These are phyloP conservation scores for Hypomyces perniciosus DNA, from an alignment of 2,329 filamentous ascomycete species.

Conservation along the genomic window DNA sequence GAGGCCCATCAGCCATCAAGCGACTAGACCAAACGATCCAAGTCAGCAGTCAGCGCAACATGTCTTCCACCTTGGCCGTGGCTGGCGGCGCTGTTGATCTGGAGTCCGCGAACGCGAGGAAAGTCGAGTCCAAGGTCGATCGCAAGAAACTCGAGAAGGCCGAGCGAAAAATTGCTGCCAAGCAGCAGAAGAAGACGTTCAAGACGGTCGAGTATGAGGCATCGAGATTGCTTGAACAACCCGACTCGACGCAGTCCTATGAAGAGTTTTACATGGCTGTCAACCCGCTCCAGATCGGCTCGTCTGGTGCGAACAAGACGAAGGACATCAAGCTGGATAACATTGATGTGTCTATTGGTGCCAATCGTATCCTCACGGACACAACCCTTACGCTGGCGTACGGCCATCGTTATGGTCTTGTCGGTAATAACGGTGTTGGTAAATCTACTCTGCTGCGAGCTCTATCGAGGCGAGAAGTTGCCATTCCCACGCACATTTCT, in stretches of 20 bases:
- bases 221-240: conserved; percentile 77
- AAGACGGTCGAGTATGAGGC: conserved; percentile 98
- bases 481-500: conserved; percentile 94
- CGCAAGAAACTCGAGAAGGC: conserved; percentile 99
- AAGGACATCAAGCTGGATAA: conserved; percentile 99
- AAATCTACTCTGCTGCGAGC: conserved; percentile 93
- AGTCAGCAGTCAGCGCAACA: conserved; percentile 87
- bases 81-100: conserved; percentile 80
- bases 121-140: conserved; percentile 96
- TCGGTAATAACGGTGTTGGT: conserved; percentile 98
- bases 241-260: conserved; percentile 82
- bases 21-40: conserved; percentile 92
- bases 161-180: conserved; percentile 92
- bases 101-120: conserved; percentile 85
- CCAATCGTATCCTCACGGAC: conserved; percentile 82
- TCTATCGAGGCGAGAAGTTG: conserved; percentile 84
- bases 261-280: conserved; percentile 99
- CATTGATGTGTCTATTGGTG: conserved; percentile 89
- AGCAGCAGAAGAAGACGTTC: conserved; percentile 97
- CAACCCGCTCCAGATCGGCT: conserved; percentile 83
- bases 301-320: conserved; percentile 68
- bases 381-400: conserved; percentile 87
- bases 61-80: conserved; percentile 90
- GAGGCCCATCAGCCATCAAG: conserved; percentile 69
- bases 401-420: conserved; percentile 89